These are phyloP conservation scores for Pythium oligandrum DNA, from an alignment of 352 stramenopile species.

Conservation along the genomic window DNA sequence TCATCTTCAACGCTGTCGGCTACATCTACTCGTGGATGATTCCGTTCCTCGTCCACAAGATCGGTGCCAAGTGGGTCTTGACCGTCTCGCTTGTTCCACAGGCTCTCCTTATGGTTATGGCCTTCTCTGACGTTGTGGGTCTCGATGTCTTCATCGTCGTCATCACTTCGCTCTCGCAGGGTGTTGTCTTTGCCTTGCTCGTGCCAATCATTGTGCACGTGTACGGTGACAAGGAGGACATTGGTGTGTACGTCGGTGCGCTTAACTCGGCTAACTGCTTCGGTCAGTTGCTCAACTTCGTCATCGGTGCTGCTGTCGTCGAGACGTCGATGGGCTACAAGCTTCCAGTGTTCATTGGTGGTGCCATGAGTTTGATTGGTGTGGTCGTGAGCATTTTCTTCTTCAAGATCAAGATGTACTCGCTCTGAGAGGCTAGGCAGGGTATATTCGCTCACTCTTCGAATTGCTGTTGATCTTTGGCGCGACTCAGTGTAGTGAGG, in stretches of 20 bases:
- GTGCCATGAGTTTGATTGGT: conserved; percentile 26
- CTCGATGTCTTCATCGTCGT: conserved; percentile 48
- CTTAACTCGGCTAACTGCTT: too few species aligned
- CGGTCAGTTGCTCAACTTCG: conserved; percentile 31
- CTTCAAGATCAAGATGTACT: conserved; percentile 24
- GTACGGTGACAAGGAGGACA: conserved; percentile 15
- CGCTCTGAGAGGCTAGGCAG: conserved; percentile 16
- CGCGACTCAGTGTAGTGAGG: too few species aligned
- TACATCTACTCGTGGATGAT: conserved; percentile 49
- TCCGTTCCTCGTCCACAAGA: conserved; percentile 33
- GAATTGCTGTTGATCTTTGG: too few species aligned
- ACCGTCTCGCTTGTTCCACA: conserved; percentile 40
- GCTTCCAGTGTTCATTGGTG: conserved; percentile 32
- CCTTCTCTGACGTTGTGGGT: conserved; percentile 32
- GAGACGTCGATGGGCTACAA: conserved; percentile 33
- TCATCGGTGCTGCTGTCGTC: conserved; percentile 24
- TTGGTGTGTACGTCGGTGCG: conserved; percentile 19
- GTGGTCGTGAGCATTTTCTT: conserved; percentile 17
- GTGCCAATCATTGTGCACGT: conserved; percentile 9
- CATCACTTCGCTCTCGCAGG: conserved; percentile 41
- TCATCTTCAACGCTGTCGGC: conserved; percentile 49
- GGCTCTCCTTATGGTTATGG: conserved; percentile 45
- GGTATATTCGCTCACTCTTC: too few species aligned
- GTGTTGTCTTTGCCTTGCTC: conserved; percentile 17
- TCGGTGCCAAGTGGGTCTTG: conserved; percentile 40